These are phyloP conservation scores for Aspergillus uvarum DNA, from an alignment of 2,329 filamentous ascomycete species.

Conservation along the genomic window DNA sequence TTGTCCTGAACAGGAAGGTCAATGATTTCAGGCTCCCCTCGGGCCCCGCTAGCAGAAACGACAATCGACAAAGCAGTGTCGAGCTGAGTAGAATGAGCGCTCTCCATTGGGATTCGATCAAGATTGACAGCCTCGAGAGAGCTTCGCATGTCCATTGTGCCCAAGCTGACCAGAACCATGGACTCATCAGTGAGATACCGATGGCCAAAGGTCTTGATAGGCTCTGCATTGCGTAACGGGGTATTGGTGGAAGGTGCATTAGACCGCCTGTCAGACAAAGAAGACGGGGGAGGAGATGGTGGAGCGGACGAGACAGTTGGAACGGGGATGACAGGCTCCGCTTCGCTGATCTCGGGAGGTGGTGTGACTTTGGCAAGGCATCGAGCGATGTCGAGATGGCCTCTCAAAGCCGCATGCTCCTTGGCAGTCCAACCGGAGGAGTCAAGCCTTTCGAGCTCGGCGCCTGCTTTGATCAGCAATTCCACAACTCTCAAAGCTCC, in stretches of 20 bases:
- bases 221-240: slow-evolving; percentile 57
- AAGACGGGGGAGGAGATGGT: slow-evolving; percentile 39
- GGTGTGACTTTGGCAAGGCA: slow-evolving; percentile 62
- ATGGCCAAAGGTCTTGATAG: slow-evolving; percentile 94
- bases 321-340: slow-evolving; percentile 33
- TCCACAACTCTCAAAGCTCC: slow-evolving; percentile 74
- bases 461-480: slow-evolving; percentile 74
- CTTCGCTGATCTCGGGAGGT: slow-evolving; percentile 36
- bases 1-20: slow-evolving; percentile 93
- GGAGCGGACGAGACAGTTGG: slow-evolving; percentile 34
- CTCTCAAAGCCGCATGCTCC: slow-evolving; percentile 87
- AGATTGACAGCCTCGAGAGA: slow-evolving; percentile 76
- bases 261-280: slow-evolving; percentile 46
- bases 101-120: slow-evolving; percentile 80
- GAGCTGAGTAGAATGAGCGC: slow-evolving; percentile 88
- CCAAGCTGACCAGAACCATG: slow-evolving; percentile 87
- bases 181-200: slow-evolving; percentile 87
- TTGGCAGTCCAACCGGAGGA: slow-evolving; percentile 91
- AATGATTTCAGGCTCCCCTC: slow-evolving; percentile 82
- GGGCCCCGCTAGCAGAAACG: slow-evolving; percentile 79
- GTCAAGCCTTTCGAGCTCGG: slow-evolving; percentile 71
- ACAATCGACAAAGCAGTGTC: slow-evolving; percentile 93
- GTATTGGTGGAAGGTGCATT: slow-evolving; percentile 43
- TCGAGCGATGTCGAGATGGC: slow-evolving; percentile 77
- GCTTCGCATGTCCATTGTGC: slow-evolving; percentile 92